These are phyloP conservation scores for Lactarius quietus DNA, from an alignment of 768 basidiomycete species.

Conservation along the genomic window DNA sequence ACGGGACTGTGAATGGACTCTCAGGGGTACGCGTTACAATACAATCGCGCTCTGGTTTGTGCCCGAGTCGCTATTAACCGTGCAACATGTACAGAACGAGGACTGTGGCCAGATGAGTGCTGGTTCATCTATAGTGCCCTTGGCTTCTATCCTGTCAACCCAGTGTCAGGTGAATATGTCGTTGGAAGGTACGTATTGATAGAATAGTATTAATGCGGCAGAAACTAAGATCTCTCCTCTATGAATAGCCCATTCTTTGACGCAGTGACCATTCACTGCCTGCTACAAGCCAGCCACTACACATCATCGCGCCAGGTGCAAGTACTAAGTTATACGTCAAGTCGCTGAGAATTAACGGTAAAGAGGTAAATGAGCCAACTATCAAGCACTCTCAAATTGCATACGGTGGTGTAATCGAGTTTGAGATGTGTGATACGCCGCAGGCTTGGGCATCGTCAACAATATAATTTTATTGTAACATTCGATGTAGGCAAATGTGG, in stretches of 20 bases:
- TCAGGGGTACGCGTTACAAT: conserved; percentile 60
- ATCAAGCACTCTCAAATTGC: conserved; percentile 60
- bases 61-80: neutral
- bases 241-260: conserved; percentile 51
- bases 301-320: conserved; percentile 56
- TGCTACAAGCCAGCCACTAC: conserved; percentile 37
- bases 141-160: conserved; percentile 84
- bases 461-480: no score
- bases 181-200: conserved; percentile 59
- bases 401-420: conserved; percentile 53
- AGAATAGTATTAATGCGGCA: neutral
- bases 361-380: conserved; percentile 40
- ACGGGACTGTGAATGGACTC: conserved; percentile 63
- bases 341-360: conserved; percentile 55
- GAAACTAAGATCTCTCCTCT: neutral
- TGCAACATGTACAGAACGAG: conserved; percentile 56
- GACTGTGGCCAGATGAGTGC: conserved; percentile 91
- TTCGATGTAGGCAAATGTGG: no score
- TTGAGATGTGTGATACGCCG: conserved; percentile 58
- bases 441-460: no score
- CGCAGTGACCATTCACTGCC: conserved; percentile 55
- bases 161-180: conserved; percentile 69
- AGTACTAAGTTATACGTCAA: conserved; percentile 57
- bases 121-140: conserved; percentile 84
- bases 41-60: neutral